Evolutionary conservation across 306 rosid genomes (phyloP), one percentile per base, ranked within the genome.

Genomic region (Lupinus albus): DNA sequence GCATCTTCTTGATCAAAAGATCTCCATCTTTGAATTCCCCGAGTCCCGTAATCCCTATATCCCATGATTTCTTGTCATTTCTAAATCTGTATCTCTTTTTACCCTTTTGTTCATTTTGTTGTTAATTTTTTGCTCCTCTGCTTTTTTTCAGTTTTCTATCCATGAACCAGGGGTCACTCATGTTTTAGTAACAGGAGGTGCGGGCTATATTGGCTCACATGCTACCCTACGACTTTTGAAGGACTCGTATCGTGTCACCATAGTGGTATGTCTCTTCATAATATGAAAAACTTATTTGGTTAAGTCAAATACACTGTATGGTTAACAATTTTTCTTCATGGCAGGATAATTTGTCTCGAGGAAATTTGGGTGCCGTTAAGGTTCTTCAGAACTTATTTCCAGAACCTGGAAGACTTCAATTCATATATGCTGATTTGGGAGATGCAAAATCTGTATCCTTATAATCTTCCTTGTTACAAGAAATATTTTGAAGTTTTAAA

Each of bases 161-260:
- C 84, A 55, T 50, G 96, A 94, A 67, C 83, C 84, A 36, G 95
- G 99, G 62, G 87, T 88, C 28, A 88, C 81, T 50, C 99, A 94
- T 72, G 99, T 90, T 61, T 82, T 94, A 69, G 96, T 94, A 64
- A 94, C 99, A 0, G 97, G 97, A 70, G 97, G 99, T 69, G 99
- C 99, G 8, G 99, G 99, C 72, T 94, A 55, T 72, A 90, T 90
- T 28, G 99, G 99, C 30, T 94, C 99, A 13, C 99, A 94, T 80
- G 96, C 97, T 70, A 50, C 92, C 61, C 70, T 90, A 41, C 86
- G 97, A 49, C 96, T 94, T 69, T 78, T 94, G 33, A 88, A 71
- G 67, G 95, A 94, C 14, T 72, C 75, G 18, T 86, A 88, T 61
- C 92, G 99, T 61, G 99, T 94, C 58, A 94, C 99, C 73, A 90